A percentile compares a stretch with the other conserved stretches of the same genome.
Evolutionary conservation across 805 yeast species (phyloP).

Genomic region (Metschnikowia shivogae): DNA sequence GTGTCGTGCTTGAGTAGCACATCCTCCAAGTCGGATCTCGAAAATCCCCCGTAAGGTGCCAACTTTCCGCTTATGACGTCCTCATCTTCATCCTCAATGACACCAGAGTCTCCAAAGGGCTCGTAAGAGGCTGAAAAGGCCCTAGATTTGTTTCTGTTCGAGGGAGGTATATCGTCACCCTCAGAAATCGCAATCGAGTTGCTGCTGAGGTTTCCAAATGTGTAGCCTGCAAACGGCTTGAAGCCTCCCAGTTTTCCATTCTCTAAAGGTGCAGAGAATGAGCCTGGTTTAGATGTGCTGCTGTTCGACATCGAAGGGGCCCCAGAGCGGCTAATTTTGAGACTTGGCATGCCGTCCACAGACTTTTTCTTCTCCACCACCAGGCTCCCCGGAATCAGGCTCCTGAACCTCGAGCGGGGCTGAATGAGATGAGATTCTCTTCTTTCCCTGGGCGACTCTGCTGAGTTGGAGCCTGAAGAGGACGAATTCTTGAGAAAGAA

Average conservation of each 20-base stretch:
- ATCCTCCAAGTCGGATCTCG: conserved; percentile 52
- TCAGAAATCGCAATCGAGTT: conserved; percentile 31
- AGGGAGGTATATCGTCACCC: conserved; percentile 20
- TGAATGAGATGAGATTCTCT: conserved; percentile 36
- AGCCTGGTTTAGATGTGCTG: conserved; percentile 9
- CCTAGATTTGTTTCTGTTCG: conserved; percentile 2
- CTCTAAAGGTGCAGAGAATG: conserved; percentile 5
- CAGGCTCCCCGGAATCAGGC: conserved; percentile 25
- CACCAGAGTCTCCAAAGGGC: conserved; percentile 13
- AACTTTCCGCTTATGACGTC: conserved; percentile 27
- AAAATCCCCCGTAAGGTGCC: conserved; percentile 72
- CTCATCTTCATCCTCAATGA: conserved; percentile 13
- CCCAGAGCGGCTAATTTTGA: conserved; percentile 29
- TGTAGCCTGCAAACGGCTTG: conserved; percentile 16
- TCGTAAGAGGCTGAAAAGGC: conserved; percentile 8
- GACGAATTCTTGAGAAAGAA: conserved; percentile 42
- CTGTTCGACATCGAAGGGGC: conserved; percentile 20
- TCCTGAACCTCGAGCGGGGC: conserved; percentile 40
- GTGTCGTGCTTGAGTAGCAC: conserved; percentile 41
- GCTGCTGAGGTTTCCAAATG: conserved; percentile 24
- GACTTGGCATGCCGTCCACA: conserved; percentile 34
- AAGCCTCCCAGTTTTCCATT: conserved; percentile 4
- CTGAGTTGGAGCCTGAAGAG: conserved; percentile 5
- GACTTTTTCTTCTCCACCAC: conserved; percentile 34
- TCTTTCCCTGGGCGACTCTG: conserved; percentile 26